These are phyloP conservation scores for Arthrobotrys iridis DNA, from an alignment of 2,329 filamentous ascomycete species.

Conservation along the genomic window DNA sequence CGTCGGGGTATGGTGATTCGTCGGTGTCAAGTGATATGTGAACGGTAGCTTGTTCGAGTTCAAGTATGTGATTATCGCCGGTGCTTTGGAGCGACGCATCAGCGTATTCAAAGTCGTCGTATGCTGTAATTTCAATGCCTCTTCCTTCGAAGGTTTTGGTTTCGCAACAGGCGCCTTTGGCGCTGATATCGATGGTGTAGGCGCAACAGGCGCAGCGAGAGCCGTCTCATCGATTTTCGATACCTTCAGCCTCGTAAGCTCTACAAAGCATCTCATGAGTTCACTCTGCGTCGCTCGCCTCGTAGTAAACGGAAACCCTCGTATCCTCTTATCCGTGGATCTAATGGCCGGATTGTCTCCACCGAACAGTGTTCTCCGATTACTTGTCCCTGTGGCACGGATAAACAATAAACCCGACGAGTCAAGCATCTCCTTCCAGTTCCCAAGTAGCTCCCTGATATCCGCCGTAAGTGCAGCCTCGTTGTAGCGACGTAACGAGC, in stretches of 20 bases:
- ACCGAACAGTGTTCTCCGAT: constrained; percentile 85
- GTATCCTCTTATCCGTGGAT: constrained; percentile 79
- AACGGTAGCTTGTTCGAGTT: constrained; percentile 80
- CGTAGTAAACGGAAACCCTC: constrained; percentile 93
- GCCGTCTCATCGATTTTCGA: constrained; percentile 77
- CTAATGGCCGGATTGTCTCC: constrained; percentile 88
- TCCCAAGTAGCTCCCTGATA: constrained; percentile 78
- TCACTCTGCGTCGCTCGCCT: constrained; percentile 91
- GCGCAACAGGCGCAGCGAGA: constrained; percentile 60
- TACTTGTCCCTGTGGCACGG: constrained; percentile 85
- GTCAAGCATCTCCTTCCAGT: constrained; percentile 89
- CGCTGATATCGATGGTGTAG: constrained; percentile 63
- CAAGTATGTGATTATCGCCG: constrained; percentile 84
- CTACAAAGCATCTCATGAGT: constrained; percentile 91
- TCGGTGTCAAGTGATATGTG: constrained; percentile 75
- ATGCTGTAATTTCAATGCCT: constrained; percentile 82
- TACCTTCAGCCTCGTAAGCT: constrained; percentile 89
- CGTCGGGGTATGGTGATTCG: constrained; percentile 67
- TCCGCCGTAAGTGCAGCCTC: constrained; percentile 91
- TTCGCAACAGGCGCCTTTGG: constrained; percentile 63
- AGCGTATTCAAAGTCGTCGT: constrained; percentile 89
- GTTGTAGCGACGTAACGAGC: constrained; percentile 89
- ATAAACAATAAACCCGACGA: constrained; percentile 86
- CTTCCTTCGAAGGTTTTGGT: constrained; percentile 79
- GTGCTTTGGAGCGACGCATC: constrained; percentile 87